A percentile compares a stretch with the other conserved stretches of the same genome.
These are phyloP conservation scores for Emmonsia crescens DNA, from an alignment of 2,329 filamentous ascomycete genomes.

Conservation along the genomic window DNA sequence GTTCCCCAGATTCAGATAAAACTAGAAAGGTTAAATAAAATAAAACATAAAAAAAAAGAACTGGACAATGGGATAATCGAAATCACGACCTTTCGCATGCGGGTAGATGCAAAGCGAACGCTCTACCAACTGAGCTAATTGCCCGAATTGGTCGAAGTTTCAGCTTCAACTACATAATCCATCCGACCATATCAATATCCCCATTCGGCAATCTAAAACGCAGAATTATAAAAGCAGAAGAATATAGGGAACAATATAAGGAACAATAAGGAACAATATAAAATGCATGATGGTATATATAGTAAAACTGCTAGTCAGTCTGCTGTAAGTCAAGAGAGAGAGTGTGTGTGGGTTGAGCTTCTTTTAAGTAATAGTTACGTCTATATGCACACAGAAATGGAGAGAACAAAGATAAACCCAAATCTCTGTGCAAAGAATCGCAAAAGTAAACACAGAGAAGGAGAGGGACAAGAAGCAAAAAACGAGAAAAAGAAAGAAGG, in stretches of 20 bases:
- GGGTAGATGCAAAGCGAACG: slow-evolving; percentile 9
- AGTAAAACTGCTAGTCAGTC: background rate
- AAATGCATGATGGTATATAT: background rate
- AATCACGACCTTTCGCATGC: slow-evolving; percentile 11
- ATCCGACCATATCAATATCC: too few relatives aligned
- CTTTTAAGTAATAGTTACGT: background rate
- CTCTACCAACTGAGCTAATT: slow-evolving; percentile 12
- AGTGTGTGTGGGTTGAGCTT: background rate
- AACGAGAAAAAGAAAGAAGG: slow-evolving; percentile 23
- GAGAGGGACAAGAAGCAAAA: background rate
- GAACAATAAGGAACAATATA: background rate
- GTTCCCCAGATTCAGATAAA: background rate
- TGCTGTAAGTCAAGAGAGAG: background rate
- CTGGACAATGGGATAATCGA: slow-evolving; percentile 14
- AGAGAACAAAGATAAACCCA: background rate
- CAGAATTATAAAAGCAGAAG: too few relatives aligned
- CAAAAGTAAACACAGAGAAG: background rate
- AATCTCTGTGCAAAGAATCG: background rate
- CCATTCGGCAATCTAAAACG: too few relatives aligned
- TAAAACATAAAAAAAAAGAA: slow-evolving; percentile 4
- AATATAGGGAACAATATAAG: too few relatives aligned
- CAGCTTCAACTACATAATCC: background rate
- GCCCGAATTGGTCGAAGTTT: slow-evolving; percentile 1
- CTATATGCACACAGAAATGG: background rate
- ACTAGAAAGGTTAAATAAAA: background rate